These are phyloP conservation scores for Tulasnella sp. DNA, from an alignment of 768 basidiomycete species.

Conservation along the genomic window DNA sequence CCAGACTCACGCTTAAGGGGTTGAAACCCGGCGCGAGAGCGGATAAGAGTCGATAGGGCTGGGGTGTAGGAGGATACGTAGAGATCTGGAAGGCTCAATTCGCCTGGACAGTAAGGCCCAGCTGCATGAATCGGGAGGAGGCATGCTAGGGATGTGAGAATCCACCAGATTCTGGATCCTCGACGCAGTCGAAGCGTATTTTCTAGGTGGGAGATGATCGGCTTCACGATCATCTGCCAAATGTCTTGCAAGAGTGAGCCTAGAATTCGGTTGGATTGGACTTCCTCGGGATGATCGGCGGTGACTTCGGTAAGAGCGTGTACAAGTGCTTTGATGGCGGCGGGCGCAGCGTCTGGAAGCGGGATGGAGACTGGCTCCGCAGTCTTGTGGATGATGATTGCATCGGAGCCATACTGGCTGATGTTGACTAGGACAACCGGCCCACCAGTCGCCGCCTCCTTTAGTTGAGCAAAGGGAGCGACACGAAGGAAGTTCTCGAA, in stretches of 20 bases:
- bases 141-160: neutral
- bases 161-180: neutral
- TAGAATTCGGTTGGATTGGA: too few species aligned
- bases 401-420: neutral
- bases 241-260: neutral
- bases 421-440: slow-evolving; percentile 8
- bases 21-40: neutral
- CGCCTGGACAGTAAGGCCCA: neutral
- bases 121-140: neutral
- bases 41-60: neutral
- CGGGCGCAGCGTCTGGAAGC: neutral
- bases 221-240: neutral
- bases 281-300: too few species aligned
- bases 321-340: neutral
- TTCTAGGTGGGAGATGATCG: neutral
- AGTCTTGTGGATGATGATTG: neutral
- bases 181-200: neutral
- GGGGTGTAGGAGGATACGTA: neutral
- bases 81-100: neutral
- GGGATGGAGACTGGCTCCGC: neutral
- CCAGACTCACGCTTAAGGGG: neutral
- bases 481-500: slow-evolving; percentile 8
- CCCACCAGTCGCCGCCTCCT: slow-evolving; percentile 1
- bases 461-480: neutral
- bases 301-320: neutral